Evolutionary conservation across 2,329 filamentous ascomycete genomes (phyloP).

Genomic region (Calonectria pseudoturangicola): DNA sequence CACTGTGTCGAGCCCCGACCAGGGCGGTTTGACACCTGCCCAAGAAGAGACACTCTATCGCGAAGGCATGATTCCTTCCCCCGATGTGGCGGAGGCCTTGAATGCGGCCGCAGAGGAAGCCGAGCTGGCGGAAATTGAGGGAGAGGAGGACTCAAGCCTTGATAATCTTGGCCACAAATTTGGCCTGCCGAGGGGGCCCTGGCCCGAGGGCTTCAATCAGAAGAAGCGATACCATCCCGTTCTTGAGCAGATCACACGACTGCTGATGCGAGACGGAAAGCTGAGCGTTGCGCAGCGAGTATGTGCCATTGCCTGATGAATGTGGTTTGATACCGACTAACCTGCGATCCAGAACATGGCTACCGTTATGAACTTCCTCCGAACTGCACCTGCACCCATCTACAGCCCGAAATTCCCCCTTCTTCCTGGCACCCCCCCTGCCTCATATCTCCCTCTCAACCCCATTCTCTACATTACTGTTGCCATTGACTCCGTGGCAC

Average conservation of each 20-base stretch:
- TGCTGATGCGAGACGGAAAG: slow-evolving; percentile 95
- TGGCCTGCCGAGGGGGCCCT: slow-evolving; percentile 79
- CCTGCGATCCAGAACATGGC: slow-evolving; percentile 82
- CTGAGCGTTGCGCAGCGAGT: slow-evolving; percentile 92
- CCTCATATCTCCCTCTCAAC: slow-evolving; percentile 88
- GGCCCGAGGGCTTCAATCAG: slow-evolving; percentile 78
- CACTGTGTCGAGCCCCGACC: slow-evolving; percentile 52
- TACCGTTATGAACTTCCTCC: slow-evolving; percentile 87
- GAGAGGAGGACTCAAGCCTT: slow-evolving; percentile 43
- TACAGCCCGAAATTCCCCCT: slow-evolving; percentile 82
- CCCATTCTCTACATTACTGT: slow-evolving; percentile 92
- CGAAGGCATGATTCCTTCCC: slow-evolving; percentile 63
- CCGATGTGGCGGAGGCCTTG: slow-evolving; percentile 57
- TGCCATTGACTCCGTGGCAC: slow-evolving; percentile 94
- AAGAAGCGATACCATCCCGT: slow-evolving; percentile 91
- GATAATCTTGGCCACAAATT: slow-evolving; percentile 82
- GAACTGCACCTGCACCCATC: slow-evolving; percentile 87
- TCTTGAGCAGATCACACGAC: slow-evolving; percentile 89
- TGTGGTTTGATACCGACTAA: slow-evolving; percentile 35
- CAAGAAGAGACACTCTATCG: slow-evolving; percentile 67
- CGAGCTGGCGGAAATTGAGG: slow-evolving; percentile 40
- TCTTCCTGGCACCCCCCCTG: slow-evolving; percentile 84
- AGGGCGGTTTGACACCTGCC: slow-evolving; percentile 63
- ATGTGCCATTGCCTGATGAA: slow-evolving; percentile 56
- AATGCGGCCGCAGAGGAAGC: slow-evolving; percentile 50